Evolutionary conservation across 2,329 filamentous ascomycete genomes (phyloP), one percentile per base, ranked within the genome.

Genomic region (Calonectria pseudoturangicola): DNA sequence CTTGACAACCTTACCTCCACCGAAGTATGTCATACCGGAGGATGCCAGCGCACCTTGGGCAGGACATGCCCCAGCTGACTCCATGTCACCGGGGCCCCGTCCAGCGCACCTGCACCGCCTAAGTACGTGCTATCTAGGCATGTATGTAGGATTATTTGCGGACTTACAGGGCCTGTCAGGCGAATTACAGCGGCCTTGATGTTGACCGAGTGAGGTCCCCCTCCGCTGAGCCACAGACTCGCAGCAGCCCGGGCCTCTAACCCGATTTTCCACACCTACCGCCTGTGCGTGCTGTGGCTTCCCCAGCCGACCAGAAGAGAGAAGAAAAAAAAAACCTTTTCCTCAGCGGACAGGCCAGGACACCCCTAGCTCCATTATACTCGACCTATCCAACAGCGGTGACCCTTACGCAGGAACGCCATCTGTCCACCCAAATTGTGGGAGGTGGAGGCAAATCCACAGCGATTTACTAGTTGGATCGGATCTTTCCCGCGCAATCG

Each of bases 331-430:
- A 64, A 68, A 60, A 30, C 58, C 41, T 63, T 56, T 68, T 36
- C 70, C 66, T 41, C 51, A 60, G 41, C 62, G 39, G 64, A 64
- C 62, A 54, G 68, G 70, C 68, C 56, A 68, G 50, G 74, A 72
- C 71, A 66, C 69, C 66, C 74, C 72, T 72, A 70, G 69, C 70
- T 75, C 70, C 70, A 50, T 66, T n/a, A 60, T 60, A n/a, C 27
- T 33, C 36, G 41, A 30, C 41, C 51, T 51, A 73, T 73, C 76
- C 68, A 71, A 76, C 76, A 79, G 73, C 78, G 75, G 76, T 80
- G 75, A 77, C 78, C 78, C 78, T 79, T 80, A 79, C 78, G 78
- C 78, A 79, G 78, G 78, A 79, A 79, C 78, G 78, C 77, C 75
- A 68, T 73, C 68, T 66, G 41, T 56, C 64, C 68, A 33, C 62